A percentile compares a stretch with the other conserved stretches of the same genome.
These are phyloP conservation scores for Jacaranda copaia DNA, from an alignment of 257 asterid genomes.

Conservation along the genomic window DNA sequence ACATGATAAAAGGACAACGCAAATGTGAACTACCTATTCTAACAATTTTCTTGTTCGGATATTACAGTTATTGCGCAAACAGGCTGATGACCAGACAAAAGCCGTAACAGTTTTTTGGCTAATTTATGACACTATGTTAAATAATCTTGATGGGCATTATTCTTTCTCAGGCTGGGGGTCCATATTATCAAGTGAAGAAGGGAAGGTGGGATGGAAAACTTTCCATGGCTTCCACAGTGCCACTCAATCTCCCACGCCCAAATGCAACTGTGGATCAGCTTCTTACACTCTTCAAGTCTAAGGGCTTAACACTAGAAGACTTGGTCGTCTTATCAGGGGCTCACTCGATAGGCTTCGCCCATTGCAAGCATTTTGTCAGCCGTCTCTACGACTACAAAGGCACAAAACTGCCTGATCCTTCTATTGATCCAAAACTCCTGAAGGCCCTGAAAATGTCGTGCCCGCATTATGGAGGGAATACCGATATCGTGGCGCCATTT, in stretches of 20 bases:
- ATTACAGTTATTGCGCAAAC: not conserved
- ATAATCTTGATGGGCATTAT: not conserved
- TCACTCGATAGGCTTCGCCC: conserved; percentile 92
- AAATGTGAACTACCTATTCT: conserved; percentile 5
- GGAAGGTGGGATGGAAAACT: conserved; percentile 97
- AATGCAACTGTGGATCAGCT: conserved; percentile 73
- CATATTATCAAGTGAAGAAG: conserved; percentile 86
- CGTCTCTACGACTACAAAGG: conserved; percentile 76
- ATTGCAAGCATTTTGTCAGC: conserved; percentile 73
- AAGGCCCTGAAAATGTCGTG: conserved; percentile 88
- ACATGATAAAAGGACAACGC: conserved; percentile 5
- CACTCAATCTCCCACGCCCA: conserved; percentile 71
- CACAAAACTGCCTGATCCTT: conserved; percentile 68
- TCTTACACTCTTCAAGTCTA: conserved; percentile 66
- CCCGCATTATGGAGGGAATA: conserved; percentile 82
- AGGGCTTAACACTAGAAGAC: conserved; percentile 80
- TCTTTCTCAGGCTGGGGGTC: conserved; percentile 76
- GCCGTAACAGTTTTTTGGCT: not conserved
- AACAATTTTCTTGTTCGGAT: not conserved
- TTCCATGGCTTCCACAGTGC: conserved; percentile 75
- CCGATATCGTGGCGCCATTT: conserved; percentile 81
- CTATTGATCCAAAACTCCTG: conserved; percentile 72
- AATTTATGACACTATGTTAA: not conserved
- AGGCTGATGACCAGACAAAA: not conserved
- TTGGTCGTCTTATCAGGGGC: conserved; percentile 90